Evolutionary conservation across 1,284 basidiomycete species (phyloP), one percentile per base, ranked within the genome.

Genomic region (Exsudoporus floridanus): DNA sequence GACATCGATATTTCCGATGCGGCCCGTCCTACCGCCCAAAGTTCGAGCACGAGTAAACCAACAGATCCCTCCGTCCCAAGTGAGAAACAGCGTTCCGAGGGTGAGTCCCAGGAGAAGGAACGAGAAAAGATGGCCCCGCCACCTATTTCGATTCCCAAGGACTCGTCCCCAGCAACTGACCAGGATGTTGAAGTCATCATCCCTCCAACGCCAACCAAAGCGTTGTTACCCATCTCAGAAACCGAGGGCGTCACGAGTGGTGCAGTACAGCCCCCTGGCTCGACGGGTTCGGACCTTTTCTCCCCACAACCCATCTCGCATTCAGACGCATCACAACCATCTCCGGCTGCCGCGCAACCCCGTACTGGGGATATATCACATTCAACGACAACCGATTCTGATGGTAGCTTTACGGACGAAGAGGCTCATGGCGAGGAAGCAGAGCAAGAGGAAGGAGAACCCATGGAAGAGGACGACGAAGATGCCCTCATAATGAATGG

Each of bases 401-500:
- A 69, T 19, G 66, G 56, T 33, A 72, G 90, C 33, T 83, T 80
- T 54, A 81, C 77, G 16, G 86, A 84, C 33, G 72, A 74, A 25
- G 75, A 77, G 51, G 69, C 61, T 41, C 74, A 70, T 39, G 70
- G 71, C 38, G 68, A 73, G 54, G 72, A 71, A 51, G 65, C 63
- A 51, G 72, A 68, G 56, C 76, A 67, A 23, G 75, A 76, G 40
- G 79, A 79, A 51, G 79, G 78, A 19, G 81, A 78, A 50, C 77
- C 76, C n/a, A 72, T 77, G 40, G 76, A 79, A 41, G 79, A 81
- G 46, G 88, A 90, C 51, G 89, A 93, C 54, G 91, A 94, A 67
- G 86, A 91, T 65, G 70, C 84, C 45, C 75, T 94, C 52, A 92
- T 94, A 53, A 77, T 83, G 67, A 81, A 84, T 38, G 92, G 92